Conservation (phyloP, 768 basidiomycete genomes). For the Leccinum boreale region DNA sequence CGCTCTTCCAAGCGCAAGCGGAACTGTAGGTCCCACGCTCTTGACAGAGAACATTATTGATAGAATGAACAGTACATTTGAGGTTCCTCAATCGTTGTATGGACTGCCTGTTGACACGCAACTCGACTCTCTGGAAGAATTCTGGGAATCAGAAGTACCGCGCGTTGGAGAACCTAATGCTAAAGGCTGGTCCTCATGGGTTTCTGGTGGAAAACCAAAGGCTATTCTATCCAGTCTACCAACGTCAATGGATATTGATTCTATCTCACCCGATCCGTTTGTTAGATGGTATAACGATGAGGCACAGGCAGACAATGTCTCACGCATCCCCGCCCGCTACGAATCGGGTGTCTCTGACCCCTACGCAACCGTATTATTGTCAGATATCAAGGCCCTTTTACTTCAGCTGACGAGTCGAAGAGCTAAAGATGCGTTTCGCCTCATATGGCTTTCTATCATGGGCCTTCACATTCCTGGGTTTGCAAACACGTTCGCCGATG, state of each 20-base stretch:
- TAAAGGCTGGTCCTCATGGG: conserved; percentile 68
- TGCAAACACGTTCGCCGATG: conserved; percentile 36
- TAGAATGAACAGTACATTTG: conserved; percentile 48
- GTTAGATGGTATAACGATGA: conserved; percentile 64
- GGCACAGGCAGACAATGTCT: conserved; percentile 40
- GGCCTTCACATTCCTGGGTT: conserved; percentile 75
- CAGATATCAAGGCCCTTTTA: conserved; percentile 62
- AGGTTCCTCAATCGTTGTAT: conserved; percentile 46
- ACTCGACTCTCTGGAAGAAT: conserved; percentile 66
- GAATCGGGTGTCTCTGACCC: conserved; percentile 57
- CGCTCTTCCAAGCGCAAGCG: conserved; percentile 79
- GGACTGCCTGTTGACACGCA: conserved; percentile 43
- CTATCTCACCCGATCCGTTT: conserved; percentile 56
- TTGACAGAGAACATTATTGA: conserved; percentile 2
- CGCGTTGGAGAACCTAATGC: conserved; percentile 69
- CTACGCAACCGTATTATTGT: conserved; percentile 68
- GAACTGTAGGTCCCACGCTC: conserved; percentile 57
- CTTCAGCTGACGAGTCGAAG: conserved; percentile 41
- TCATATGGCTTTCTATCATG: conserved; percentile 66
- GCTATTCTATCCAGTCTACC: conserved; percentile 3
- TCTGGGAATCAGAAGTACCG: conserved; percentile 82
- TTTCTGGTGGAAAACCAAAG: conserved; percentile 41
- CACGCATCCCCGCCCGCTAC: conserved; percentile 52
- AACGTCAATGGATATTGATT: conserved; percentile 17
- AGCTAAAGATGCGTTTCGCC: conserved; percentile 56